Base-by-base conservation (phyloP, 768 basidiomycete genomes). In the Sarcomyxa edulis region DNA sequence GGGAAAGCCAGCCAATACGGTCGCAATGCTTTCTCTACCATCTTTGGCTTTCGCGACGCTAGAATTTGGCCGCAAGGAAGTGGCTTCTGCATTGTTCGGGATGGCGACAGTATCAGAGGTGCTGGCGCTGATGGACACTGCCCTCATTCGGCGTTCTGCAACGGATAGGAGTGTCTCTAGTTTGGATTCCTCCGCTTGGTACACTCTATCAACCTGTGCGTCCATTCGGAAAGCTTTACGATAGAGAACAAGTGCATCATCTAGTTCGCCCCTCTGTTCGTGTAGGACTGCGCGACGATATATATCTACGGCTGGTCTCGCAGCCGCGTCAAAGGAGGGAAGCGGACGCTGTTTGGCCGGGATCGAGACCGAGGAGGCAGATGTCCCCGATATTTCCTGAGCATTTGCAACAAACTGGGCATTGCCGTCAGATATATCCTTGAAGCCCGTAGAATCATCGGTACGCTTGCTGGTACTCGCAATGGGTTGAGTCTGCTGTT, bases 181-280 rank as follows among this genome's bases (percentile, higher is more conserved):
- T 52, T 64, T 62, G 51, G n/a, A n/a, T n/a, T 86, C 81, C 43
- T 78, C 68, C 28, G 68, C 65, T 43, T 72, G 66, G 59, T 85
- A 91, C 1, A 74, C 71, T 43, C 71, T 70, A 53, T 92, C 90
- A 23, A 93, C 85, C 44, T 85, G 65, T 24, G 82, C 66, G 43
- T 92, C 75, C 60, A 47, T 40, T 16, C 46, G 31, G 37, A 47
- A 47, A 4, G 46, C 46, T 34, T 40, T n/a, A 7, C 88, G 78
- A 51, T 95, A 96, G 6, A 91, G 60, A 18, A 59, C 52, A 7
- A 92, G 59, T 8, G 92, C 92, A 23, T 83, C 76, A 46, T 92
- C 84, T 34, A 90, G 65, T 43, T 84, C 65, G 26, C 89, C 78
- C 30, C 61, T 62, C 53, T 88, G 84, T 56, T 96, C 92, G 32